Base-by-base conservation (phyloP, 257 asterid species). In the Lycium barbarum region DNA sequence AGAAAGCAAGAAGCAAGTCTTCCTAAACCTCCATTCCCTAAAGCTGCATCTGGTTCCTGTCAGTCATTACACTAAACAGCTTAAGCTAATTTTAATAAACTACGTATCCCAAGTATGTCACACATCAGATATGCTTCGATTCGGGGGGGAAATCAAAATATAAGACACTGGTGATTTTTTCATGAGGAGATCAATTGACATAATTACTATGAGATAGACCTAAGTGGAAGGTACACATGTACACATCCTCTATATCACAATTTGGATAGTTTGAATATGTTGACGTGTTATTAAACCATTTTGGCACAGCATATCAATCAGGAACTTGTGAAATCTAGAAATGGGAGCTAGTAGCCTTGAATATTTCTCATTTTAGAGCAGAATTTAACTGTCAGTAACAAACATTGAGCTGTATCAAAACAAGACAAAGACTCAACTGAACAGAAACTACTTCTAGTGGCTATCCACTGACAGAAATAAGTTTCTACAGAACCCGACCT, bases 1-100 rank as follows among this genome's bases (percentile, higher is more conserved):
- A 94, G 93, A 85, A 94, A 94, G 90, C 98, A 94, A 82, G 98
- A 94, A 86, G 97, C 98, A 80, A 94, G 98, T 85, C 98, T 90
- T 43, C 98, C 98, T 82, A 94, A 88, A 7, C 98, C 98, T 80
- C 98, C 98, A 88, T 94, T 94, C 73, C 98, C 98, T 83, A 94
- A 95, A 87, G 98, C 98, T 62, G 98, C 97, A 89, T 94, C 98
- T 65, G 91, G 95, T 86, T 94, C 98, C 98, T 94, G 91, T 53
- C 26, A 84, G 73, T 47, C 83, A 22, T 79, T 36, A 65, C 43
- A 51, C 5, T 36, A 35, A 49, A 59, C 47, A 76, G 47, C 82
- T 76, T 76, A 51, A 51, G 62, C 22, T 76, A 76, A 73, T 73
- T 47, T 26, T 1, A 26, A 26, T 26, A 26, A 26, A 26, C 33